These are phyloP conservation scores for Metarhizium rileyi DNA, from an alignment of 2,329 filamentous ascomycete genomes.

Conservation along the genomic window DNA sequence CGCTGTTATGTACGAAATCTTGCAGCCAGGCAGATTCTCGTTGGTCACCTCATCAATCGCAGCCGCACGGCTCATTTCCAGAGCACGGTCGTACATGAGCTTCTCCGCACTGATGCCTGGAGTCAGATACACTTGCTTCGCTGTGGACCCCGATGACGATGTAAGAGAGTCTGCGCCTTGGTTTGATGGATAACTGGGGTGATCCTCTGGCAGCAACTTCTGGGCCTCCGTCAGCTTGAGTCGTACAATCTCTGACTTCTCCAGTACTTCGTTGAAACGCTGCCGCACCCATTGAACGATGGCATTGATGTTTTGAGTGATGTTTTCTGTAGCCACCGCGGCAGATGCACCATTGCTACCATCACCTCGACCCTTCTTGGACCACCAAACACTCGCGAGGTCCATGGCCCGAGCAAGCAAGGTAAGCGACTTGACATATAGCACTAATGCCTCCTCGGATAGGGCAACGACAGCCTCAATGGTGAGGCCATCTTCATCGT, in stretches of 20 bases:
- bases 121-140: slow-evolving; percentile 74
- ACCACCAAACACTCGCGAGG: slow-evolving; percentile 88
- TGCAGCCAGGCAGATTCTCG: slow-evolving; percentile 77
- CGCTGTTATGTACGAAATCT: slow-evolving; percentile 86
- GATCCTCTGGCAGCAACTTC: slow-evolving; percentile 69
- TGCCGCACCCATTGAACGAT: slow-evolving; percentile 92
- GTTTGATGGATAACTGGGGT: slow-evolving; percentile 78
- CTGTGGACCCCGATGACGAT: slow-evolving; percentile 50
- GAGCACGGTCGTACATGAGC: slow-evolving; percentile 92
- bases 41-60: slow-evolving; percentile 94
- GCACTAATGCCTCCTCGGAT: slow-evolving; percentile 86
- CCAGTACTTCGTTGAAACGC: slow-evolving; percentile 93
- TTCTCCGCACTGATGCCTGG: slow-evolving; percentile 90
- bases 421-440: slow-evolving; percentile 90
- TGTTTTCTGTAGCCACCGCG: slow-evolving; percentile 33
- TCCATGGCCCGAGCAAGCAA: slow-evolving; percentile 93
- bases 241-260: slow-evolving; percentile 92
- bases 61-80: slow-evolving; percentile 92
- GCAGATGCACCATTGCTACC: slow-evolving; percentile 29
- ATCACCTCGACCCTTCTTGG: slow-evolving; percentile 62
- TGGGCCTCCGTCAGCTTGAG: slow-evolving; percentile 81
- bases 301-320: slow-evolving; percentile 70
- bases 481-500: slow-evolving; percentile 68
- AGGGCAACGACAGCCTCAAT: slow-evolving; percentile 76
- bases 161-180: slow-evolving; percentile 50